phyloP scores from a whole-genome alignment of 169 alveolate species.

The Cryptosporidium baileyi region DNA sequence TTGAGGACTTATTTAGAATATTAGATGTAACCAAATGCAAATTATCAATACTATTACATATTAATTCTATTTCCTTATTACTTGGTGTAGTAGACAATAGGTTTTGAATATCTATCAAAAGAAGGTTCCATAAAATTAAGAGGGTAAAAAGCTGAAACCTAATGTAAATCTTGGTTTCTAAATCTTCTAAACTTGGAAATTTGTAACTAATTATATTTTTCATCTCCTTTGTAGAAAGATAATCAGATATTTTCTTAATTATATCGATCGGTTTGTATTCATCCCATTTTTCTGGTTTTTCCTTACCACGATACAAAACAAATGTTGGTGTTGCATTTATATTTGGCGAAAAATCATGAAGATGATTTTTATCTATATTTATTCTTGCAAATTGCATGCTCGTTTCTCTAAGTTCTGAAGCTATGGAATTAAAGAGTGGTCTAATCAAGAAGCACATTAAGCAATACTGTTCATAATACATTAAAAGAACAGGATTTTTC shows the following conservation, averaged over 20 bases:
- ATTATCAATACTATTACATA: not conserved
- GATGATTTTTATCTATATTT: constrained; percentile 35
- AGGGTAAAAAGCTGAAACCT: constrained; percentile 25
- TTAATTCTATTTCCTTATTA: not conserved
- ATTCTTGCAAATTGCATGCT: constrained; percentile 7
- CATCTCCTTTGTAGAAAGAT: not conserved
- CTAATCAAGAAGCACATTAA: constrained; percentile 56
- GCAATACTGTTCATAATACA: constrained; percentile 38
- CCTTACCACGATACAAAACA: constrained; percentile 24
- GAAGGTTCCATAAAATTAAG: constrained; percentile 5
- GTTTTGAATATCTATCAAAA: not conserved
- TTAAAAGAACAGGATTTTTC: constrained; percentile 12
- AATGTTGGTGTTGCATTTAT: constrained; percentile 52
- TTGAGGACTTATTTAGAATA: not conserved
- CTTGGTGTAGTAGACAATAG: not conserved
- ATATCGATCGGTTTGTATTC: constrained; percentile 41
- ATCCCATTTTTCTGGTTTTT: constrained; percentile 14
- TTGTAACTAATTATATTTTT: not conserved
- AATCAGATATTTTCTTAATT: too few relatives aligned
- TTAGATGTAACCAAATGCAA: not conserved
- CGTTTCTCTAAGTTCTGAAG: not conserved
- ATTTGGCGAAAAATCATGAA: not conserved
- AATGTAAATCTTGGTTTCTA: not conserved
- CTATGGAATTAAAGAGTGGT: constrained; percentile 37
- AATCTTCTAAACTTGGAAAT: not conserved